Conservation (phyloP, 2,329 filamentous ascomycete genomes). For the Ceratocystis smalleyi region DNA sequence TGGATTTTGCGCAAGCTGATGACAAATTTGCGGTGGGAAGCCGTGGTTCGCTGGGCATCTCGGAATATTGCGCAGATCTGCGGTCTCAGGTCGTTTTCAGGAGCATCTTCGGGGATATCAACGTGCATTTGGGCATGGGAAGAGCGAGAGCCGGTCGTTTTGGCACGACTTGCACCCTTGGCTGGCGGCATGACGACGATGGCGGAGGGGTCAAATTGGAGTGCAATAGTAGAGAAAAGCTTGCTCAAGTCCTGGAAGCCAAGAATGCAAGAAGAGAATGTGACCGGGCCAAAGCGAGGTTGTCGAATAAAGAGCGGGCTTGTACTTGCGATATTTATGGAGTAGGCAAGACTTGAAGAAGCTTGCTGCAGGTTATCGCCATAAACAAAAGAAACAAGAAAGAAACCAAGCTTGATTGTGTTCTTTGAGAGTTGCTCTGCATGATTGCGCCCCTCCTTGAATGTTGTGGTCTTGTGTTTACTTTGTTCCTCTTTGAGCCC, state of each 20-base stretch:
- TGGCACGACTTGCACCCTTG: slow-evolving; percentile 32
- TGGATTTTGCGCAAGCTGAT: slow-evolving; percentile 82
- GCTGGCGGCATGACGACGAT: slow-evolving; percentile 29
- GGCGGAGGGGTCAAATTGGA: neutral
- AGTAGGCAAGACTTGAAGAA: neutral
- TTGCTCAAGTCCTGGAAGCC: neutral
- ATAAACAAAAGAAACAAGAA: neutral
- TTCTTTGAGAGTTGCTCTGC: slow-evolving; percentile 7
- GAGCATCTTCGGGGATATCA: slow-evolving; percentile 55
- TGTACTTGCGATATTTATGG: neutral
- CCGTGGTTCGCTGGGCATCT: slow-evolving; percentile 77
- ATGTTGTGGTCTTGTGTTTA: slow-evolving; percentile 12
- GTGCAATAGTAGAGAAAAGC: neutral
- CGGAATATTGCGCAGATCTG: slow-evolving; percentile 59
- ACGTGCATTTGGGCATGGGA: slow-evolving; percentile 25
- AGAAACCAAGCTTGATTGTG: neutral
- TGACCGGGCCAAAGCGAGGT: neutral
- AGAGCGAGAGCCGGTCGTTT: slow-evolving; percentile 28
- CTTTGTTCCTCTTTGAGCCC: slow-evolving; percentile 15
- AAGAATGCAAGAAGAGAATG: neutral
- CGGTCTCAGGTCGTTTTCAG: slow-evolving; percentile 52
- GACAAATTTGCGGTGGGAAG: slow-evolving; percentile 76
- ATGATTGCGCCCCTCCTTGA: slow-evolving; percentile 6
- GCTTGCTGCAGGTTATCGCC: neutral
- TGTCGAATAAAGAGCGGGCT: neutral